Base-by-base conservation (phyloP, 1,139 yeast species). In the Geotrichum europaeum region DNA sequence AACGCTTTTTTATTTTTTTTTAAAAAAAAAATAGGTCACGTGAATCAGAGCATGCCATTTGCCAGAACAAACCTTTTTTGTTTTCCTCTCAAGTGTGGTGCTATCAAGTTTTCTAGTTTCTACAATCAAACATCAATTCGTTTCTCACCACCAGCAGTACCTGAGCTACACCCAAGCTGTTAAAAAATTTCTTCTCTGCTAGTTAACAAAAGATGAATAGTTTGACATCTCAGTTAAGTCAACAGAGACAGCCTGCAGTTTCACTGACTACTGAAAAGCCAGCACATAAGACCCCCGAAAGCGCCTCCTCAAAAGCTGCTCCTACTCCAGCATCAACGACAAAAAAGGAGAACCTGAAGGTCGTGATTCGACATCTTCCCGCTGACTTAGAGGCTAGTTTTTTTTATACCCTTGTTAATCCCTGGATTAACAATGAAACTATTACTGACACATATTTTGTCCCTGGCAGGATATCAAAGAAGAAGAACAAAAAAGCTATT, bases 341-440 rank as follows among this genome's bases (percentile, higher is more conserved):
- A 7, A 36, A 54, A 45, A 51, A 53, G 51, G 50, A 53, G 52
- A 63, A 60, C 34, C 55, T 62, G 36, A 75, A 75, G 59, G 58
- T 77, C 2, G 76, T 75, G 1, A 63, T 78, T 5, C 69, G 81
- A 47, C 66, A 71, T 25, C 65, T 79, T 40, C 81, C 81, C 1
- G 79, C 81, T 0, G 67, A 62, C 9, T 59, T 78, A 36, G 60
- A 66, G 1, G 70, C 72, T 55, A 65, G 64, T 0, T 73, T 69
- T 43, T 78, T 78, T 60, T 61, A 63, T 22, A 57, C 62, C 3
- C 66, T 69, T 52, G 63, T 72, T 4, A 51, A 65, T 7, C 58
- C 57, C 2, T 65, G 65, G 60, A 55, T 65, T 10, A 65, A 68
- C 43, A 60, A 63, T 24, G 58, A 60, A 7, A 63, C 64, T 7